Conservation (phyloP, 1,139 yeast species). For the Yamadazyma taylorii region DNA sequence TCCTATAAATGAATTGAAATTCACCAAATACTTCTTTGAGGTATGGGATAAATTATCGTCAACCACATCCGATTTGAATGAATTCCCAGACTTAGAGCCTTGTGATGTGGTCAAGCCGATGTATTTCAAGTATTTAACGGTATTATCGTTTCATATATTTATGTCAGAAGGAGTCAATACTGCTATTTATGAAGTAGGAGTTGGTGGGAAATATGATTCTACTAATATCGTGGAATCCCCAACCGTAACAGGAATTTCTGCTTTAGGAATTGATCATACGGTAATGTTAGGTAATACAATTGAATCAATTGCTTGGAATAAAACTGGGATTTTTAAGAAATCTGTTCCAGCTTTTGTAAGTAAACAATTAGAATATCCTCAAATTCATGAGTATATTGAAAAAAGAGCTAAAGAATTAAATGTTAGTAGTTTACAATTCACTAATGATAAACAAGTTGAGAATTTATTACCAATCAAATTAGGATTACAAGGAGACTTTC, state of each 20-base stretch:
- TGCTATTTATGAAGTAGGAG: constrained; percentile 96
- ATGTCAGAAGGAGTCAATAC: constrained; percentile 84
- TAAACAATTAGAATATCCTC: constrained; percentile 53
- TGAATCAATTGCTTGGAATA: constrained; percentile 93
- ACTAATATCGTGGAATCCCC: constrained; percentile 85
- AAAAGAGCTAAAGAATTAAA: constrained; percentile 67
- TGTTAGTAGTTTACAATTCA: constrained; percentile 51
- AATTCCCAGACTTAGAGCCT: constrained; percentile 73
- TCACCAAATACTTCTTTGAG: constrained; percentile 88
- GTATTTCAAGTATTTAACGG: constrained; percentile 87
- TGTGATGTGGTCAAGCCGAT: constrained; percentile 74
- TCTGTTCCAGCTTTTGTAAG: constrained; percentile 67
- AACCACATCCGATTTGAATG: constrained; percentile 53
- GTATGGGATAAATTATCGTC: constrained; percentile 80
- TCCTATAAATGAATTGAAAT: constrained; percentile 77
- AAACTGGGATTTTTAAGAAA: constrained; percentile 85
- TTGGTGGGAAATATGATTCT: constrained; percentile 96
- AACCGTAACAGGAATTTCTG: constrained; percentile 80
- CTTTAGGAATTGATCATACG: constrained; percentile 92
- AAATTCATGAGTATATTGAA: constrained; percentile 51
- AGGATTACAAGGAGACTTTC: constrained; percentile 89
- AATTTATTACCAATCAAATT: constrained; percentile 38
- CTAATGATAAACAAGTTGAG: constrained; percentile 33
- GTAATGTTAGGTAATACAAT: constrained; percentile 85
- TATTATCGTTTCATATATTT: constrained; percentile 88